Conservation (phyloP, 257 asterid genomes). For the Przewalskia tangutica region DNA sequence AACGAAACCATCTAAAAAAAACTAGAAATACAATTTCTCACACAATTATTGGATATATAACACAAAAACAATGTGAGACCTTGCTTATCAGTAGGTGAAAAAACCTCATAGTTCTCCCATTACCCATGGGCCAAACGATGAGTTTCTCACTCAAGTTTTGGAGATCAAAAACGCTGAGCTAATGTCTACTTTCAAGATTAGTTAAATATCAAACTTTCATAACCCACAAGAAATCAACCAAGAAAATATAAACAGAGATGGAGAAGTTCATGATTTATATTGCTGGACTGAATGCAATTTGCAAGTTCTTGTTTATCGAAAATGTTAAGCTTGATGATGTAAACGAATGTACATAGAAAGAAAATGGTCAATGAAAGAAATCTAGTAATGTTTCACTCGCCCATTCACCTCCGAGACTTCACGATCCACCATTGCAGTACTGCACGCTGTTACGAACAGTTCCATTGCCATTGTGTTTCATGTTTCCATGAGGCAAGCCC, state of each 20-base stretch:
- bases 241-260: not conserved
- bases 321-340: slow-evolving; percentile 24
- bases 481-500: slow-evolving; percentile 55
- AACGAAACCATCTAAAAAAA: no score
- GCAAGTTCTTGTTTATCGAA: slow-evolving; percentile 29
- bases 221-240: not conserved
- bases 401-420: slow-evolving; percentile 22
- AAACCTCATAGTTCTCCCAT: no score
- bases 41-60: no score
- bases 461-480: slow-evolving; percentile 24
- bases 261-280: slow-evolving; percentile 25
- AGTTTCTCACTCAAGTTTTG: no score
- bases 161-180: no score
- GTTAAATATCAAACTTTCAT: not conserved
- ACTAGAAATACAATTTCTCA: no score
- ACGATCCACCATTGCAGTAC: slow-evolving; percentile 52
- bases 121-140: no score
- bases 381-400: not conserved
- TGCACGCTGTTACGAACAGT: slow-evolving; percentile 47
- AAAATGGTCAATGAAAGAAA: slow-evolving; percentile 22
- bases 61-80: not conserved
- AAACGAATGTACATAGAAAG: slow-evolving; percentile 48
- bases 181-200: not conserved
- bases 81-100: not conserved
- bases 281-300: slow-evolving; percentile 27